Conservation (phyloP, 1,284 basidiomycete species). For the Calocybe gambosa region DNA sequence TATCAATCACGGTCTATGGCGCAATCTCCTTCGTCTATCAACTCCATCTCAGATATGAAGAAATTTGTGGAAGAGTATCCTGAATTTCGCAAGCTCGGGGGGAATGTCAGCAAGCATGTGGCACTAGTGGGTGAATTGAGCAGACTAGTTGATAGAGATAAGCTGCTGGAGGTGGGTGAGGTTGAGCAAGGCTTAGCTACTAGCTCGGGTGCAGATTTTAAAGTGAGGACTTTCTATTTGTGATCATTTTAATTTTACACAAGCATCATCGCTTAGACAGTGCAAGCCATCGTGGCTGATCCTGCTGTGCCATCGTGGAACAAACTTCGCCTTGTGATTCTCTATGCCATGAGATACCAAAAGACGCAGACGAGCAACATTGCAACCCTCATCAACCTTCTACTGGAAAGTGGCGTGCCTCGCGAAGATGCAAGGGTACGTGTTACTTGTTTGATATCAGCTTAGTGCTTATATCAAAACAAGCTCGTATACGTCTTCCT, state of each 20-base stretch:
- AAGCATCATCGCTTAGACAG: constrained; percentile 44
- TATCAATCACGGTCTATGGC: constrained; percentile 86
- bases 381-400: constrained; percentile 73
- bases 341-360: constrained; percentile 95
- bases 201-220: constrained; percentile 85
- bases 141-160: constrained; percentile 80
- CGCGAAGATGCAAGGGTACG: constrained; percentile 79
- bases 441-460: constrained; percentile 1
- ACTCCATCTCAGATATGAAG: constrained; percentile 97
- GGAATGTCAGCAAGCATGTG: constrained; percentile 98
- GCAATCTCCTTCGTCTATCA: constrained; percentile 77
- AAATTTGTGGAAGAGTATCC: constrained; percentile 98
- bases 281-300: constrained; percentile 71
- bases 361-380: constrained; percentile 87
- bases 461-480: background rate
- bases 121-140: constrained; percentile 95
- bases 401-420: constrained; percentile 78
- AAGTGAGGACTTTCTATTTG: constrained; percentile 39
- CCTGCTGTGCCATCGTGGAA: constrained; percentile 66
- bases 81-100: constrained; percentile 92
- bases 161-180: constrained; percentile 86
- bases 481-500: constrained; percentile 92
- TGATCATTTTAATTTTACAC: background rate
- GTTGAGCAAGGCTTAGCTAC: constrained; percentile 95
- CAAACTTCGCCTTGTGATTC: constrained; percentile 89